Conservation (phyloP, 2,329 filamentous ascomycete genomes). For the Alternaria incomplexa region DNA sequence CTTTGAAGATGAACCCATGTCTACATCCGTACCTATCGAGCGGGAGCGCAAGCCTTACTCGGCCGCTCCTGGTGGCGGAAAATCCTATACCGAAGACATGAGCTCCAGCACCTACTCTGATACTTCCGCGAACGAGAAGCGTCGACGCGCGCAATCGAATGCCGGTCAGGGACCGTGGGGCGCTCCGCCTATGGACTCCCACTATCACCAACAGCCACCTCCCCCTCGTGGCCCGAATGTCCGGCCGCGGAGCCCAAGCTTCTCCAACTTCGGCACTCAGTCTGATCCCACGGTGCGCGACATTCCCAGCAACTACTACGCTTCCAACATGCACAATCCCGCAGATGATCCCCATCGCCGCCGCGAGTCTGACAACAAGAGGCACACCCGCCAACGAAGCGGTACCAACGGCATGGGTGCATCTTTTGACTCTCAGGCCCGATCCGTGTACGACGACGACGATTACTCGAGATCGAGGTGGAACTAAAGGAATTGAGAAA, state of each 20-base stretch:
- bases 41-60: slow-evolving; percentile 70
- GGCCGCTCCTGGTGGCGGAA: slow-evolving; percentile 65
- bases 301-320: slow-evolving; percentile 38
- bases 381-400: slow-evolving; percentile 33
- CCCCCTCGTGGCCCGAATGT: slow-evolving; percentile 30
- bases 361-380: slow-evolving; percentile 39
- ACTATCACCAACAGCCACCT: slow-evolving; percentile 26
- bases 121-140: slow-evolving; percentile 26
- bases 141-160: slow-evolving; percentile 41
- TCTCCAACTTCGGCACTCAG: slow-evolving; percentile 41
- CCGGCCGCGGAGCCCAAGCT: slow-evolving; percentile 43
- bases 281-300: slow-evolving; percentile 44
- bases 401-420: slow-evolving; percentile 33
- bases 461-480: slow-evolving; percentile 35
- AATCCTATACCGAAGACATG: slow-evolving; percentile 55
- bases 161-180: slow-evolving; percentile 39
- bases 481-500: slow-evolving; percentile 36
- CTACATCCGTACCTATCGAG: slow-evolving; percentile 62
- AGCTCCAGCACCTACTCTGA: slow-evolving; percentile 36
- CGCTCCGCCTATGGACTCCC: slow-evolving; percentile 24
- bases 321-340: slow-evolving; percentile 39
- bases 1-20: slow-evolving; percentile 39
- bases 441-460: slow-evolving; percentile 41
- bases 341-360: slow-evolving; percentile 41
- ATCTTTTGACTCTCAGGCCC: slow-evolving; percentile 35